These are phyloP conservation scores for Candida glucosophila DNA, from an alignment of 1,139 yeast genomes.

Conservation along the genomic window DNA sequence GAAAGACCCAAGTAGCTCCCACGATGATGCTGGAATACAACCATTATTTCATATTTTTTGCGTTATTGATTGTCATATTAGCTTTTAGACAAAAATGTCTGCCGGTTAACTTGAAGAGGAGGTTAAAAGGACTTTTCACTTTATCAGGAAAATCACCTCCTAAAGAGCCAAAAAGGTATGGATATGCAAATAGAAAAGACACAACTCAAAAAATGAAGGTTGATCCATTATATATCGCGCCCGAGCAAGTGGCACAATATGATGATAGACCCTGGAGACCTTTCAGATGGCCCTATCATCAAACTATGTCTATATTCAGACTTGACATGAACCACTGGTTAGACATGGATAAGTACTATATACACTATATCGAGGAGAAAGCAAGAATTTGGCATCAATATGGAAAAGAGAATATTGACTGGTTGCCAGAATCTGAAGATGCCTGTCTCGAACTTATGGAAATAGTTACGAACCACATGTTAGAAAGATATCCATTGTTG, in stretches of 20 bases:
- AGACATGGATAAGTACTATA: slow-evolving; percentile 70
- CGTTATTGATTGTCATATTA: no score
- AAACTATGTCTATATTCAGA: slow-evolving; percentile 67
- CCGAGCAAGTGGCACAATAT: slow-evolving; percentile 54
- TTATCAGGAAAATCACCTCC: no score
- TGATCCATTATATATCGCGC: slow-evolving; percentile 56
- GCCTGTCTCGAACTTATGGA: slow-evolving; percentile 61
- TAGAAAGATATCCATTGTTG: slow-evolving; percentile 51
- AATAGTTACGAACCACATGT: slow-evolving; percentile 49
- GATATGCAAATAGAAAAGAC: no score
- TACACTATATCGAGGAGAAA: slow-evolving; percentile 58
- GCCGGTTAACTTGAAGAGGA: no score
- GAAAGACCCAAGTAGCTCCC: no score
- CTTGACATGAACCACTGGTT: slow-evolving; percentile 69
- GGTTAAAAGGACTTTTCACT: no score
- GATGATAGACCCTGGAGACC: slow-evolving; percentile 81
- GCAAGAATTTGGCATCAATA: slow-evolving; percentile 46
- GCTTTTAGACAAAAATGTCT: no score
- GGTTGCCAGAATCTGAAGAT: slow-evolving; percentile 61
- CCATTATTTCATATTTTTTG: no score
- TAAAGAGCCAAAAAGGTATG: no score
- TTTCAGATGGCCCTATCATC: slow-evolving; percentile 74
- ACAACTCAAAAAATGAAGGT: no score
- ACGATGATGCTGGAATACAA: no score
- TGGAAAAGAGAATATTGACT: slow-evolving; percentile 55